Base-by-base conservation (phyloP, 495 filamentous ascomycete genomes). In the Daldinia grandis region DNA sequence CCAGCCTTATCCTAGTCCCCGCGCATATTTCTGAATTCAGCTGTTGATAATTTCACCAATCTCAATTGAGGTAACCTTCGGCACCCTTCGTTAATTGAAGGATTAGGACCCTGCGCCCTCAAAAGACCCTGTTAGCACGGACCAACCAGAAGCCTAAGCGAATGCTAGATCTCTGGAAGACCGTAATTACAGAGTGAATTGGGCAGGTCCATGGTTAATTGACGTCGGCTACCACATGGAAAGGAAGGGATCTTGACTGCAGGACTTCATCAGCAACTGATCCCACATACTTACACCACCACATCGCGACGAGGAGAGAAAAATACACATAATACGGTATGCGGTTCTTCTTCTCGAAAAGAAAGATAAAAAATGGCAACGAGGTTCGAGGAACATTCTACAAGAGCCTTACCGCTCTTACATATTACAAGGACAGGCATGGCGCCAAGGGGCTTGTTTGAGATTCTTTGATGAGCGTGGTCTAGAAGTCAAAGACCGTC, bases 331-430 rank as follows among this genome's bases (percentile, higher is more conserved):
- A 28, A 35, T n/a, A 55, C 10, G 30, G n/a, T 2, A 56, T 33
- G 1, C 7, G 33, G 19, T 27, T 25, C 5, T 57, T 10, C 27
- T 57, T 38, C 19, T 24, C 31, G 33, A 4, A 28, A 49, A 50
- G 33, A 19, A 56, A 44, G 31, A 42, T 4, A 58, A 37, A 54
- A 64, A 31, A 62, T 57, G 54, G 47, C 53, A 38, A 56, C 70
- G 49, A 51, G 64, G 65, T 37, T 73, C 42, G 49, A 66, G 28
- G 70, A 73, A 73, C 49, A 73, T 73, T 73, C 65, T 73, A 62
- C 61, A 53, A 33, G 19, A 44, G 8, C 49, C 27, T 57, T 61
- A 19, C 49, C 55, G 63, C 25, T 54, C 28, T 61, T 40, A 28
- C 33, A 53, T 24, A 68, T 68, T 68, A 35, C 56, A 62, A 64